A percentile compares a stretch with the other conserved stretches of the same genome.
Conservation (phyloP, 1,139 yeast genomes). For the Yamadazyma atmosphaerica region DNA sequence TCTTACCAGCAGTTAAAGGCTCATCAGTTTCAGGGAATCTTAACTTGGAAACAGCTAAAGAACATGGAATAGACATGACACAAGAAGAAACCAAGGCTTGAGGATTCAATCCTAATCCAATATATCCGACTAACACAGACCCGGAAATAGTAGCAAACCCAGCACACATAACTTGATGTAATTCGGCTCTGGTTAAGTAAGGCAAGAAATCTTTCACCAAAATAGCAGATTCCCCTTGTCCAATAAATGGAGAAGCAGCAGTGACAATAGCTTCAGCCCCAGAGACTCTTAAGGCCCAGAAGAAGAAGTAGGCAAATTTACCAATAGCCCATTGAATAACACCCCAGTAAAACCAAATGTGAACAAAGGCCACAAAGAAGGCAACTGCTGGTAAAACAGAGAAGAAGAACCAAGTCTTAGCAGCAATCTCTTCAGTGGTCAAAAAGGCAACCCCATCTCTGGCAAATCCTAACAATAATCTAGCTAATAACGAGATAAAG, state of each 20-base stretch:
- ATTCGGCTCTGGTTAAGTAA: slow-evolving; percentile 60
- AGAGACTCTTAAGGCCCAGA: slow-evolving; percentile 60
- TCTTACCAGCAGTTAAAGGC: slow-evolving; percentile 52
- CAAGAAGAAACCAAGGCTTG: slow-evolving; percentile 67
- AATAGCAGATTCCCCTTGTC: slow-evolving; percentile 69
- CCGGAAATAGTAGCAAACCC: slow-evolving; percentile 72
- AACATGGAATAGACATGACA: slow-evolving; percentile 72
- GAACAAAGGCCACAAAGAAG: slow-evolving; percentile 65
- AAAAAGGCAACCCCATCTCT: slow-evolving; percentile 64
- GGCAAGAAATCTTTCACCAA: slow-evolving; percentile 64
- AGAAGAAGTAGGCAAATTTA: slow-evolving; percentile 60
- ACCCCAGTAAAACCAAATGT: slow-evolving; percentile 62
- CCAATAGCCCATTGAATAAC: slow-evolving; percentile 61
- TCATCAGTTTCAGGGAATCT: slow-evolving; percentile 63
- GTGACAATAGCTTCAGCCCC: slow-evolving; percentile 73
- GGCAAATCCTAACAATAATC: slow-evolving; percentile 61
- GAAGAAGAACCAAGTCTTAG: slow-evolving; percentile 53
- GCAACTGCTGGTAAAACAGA: slow-evolving; percentile 63
- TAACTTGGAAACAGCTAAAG: slow-evolving; percentile 62
- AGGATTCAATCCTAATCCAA: slow-evolving; percentile 63
- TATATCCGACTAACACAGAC: slow-evolving; percentile 64
- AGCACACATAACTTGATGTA: slow-evolving; percentile 65
- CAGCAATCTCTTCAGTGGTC: slow-evolving; percentile 41
- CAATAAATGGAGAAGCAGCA: slow-evolving; percentile 69
- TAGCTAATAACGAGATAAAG: slow-evolving; percentile 60